Conservation (phyloP, 2,329 filamentous ascomycete genomes). For the Apiospora aurea region DNA sequence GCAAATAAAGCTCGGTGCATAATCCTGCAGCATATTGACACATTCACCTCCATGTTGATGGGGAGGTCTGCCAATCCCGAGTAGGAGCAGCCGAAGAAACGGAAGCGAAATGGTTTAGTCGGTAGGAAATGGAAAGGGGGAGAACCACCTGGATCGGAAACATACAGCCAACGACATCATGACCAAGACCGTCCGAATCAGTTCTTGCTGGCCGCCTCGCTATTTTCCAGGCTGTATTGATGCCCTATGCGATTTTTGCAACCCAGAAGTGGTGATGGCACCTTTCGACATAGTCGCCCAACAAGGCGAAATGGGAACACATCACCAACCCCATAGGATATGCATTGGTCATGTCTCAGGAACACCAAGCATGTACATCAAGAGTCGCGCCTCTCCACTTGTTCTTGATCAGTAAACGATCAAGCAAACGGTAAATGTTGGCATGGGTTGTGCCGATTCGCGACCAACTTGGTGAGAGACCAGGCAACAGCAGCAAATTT, state of each 20-base stretch:
- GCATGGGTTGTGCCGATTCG: not conserved
- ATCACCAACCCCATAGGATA: not conserved
- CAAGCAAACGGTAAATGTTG: not conserved
- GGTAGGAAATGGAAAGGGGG: not conserved
- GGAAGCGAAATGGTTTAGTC: not conserved
- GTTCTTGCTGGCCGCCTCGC: not conserved
- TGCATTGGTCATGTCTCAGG: not conserved
- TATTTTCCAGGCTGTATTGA: not conserved
- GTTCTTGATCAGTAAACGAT: not conserved
- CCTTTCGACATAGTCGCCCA: not conserved
- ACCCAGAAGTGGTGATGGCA: not conserved
- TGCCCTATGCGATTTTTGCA: not conserved
- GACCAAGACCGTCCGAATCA: not conserved
- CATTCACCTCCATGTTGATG: not conserved
- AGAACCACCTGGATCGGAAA: not conserved
- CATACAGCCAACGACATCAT: not conserved
- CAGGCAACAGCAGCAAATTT: not conserved
- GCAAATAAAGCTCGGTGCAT: not conserved
- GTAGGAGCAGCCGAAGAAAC: no score
- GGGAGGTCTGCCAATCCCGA: no score
- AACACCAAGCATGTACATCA: no score
- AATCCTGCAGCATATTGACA: not conserved
- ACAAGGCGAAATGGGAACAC: not conserved
- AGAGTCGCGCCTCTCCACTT: not conserved
- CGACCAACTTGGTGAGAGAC: not conserved